Evolutionary conservation across 345 rosid genomes (phyloP).

Genomic region (Abelmoschus esculentus): DNA sequence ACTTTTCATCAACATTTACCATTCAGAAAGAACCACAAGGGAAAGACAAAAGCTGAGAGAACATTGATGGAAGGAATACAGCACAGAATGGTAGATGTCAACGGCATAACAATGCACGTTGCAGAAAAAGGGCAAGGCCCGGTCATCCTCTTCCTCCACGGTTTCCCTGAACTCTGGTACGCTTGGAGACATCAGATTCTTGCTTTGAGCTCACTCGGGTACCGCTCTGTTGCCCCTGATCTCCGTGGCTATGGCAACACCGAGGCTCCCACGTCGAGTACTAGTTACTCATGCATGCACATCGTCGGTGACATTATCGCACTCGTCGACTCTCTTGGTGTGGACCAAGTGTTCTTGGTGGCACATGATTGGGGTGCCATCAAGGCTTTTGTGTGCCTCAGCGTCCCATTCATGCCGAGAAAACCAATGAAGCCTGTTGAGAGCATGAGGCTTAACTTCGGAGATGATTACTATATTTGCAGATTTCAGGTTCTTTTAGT

Average conservation of each 20-base stretch:
- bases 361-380: slow-evolving; percentile 84
- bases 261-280: slow-evolving; percentile 36
- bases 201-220: slow-evolving; percentile 48
- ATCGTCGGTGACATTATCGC: slow-evolving; percentile 57
- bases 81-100: slow-evolving; percentile 46
- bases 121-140: slow-evolving; percentile 72
- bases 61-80: slow-evolving; percentile 34
- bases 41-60: not conserved
- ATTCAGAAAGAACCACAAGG: not conserved
- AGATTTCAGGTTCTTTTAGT: slow-evolving; percentile 70
- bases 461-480: slow-evolving; percentile 83
- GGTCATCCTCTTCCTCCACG: slow-evolving; percentile 59
- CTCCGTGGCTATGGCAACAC: slow-evolving; percentile 75
- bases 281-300: slow-evolving; percentile 48
- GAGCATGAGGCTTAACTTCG: slow-evolving; percentile 43
- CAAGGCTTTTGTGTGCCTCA: slow-evolving; percentile 47
- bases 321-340: slow-evolving; percentile 50
- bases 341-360: slow-evolving; percentile 50
- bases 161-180: slow-evolving; percentile 89
- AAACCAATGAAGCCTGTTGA: slow-evolving; percentile 53
- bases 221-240: slow-evolving; percentile 69
- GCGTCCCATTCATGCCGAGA: slow-evolving; percentile 65
- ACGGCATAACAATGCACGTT: slow-evolving; percentile 68
- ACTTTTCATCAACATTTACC: too few species aligned
- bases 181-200: slow-evolving; percentile 79